These are phyloP conservation scores for Fusarium heterosporum DNA, from an alignment of 2,329 filamentous ascomycete species.

Conservation along the genomic window DNA sequence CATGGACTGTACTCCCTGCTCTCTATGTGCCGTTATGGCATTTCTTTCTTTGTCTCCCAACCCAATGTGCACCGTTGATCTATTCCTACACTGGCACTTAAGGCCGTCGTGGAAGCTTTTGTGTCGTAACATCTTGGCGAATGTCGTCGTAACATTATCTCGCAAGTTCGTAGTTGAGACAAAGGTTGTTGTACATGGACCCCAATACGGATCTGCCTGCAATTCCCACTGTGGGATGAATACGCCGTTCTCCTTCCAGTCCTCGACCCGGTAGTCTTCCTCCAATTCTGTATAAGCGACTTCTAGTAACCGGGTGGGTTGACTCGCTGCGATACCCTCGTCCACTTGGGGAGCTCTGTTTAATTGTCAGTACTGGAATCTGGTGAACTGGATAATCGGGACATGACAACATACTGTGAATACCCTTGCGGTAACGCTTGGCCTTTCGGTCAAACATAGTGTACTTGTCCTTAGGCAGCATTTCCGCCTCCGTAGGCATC, in stretches of 20 bases:
- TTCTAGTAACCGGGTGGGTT: constrained; percentile 94
- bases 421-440: constrained; percentile 94
- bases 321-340: constrained; percentile 89
- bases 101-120: constrained; percentile 12
- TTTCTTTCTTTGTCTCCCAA: constrained; percentile 1
- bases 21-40: constrained; percentile 17
- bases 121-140: constrained; percentile 18
- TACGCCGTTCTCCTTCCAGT: constrained; percentile 41
- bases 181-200: constrained; percentile 49
- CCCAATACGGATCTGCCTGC: constrained; percentile 31
- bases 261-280: constrained; percentile 18
- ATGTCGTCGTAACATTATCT: constrained; percentile 38
- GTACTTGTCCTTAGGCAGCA: constrained; percentile 97
- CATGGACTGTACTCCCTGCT: constrained; percentile 14
- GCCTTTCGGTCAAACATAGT: constrained; percentile 97
- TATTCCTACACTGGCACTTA: constrained; percentile 42
- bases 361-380: constrained; percentile 33
- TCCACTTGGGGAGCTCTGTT: constrained; percentile 89
- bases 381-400: background rate
- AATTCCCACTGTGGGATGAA: constrained; percentile 38
- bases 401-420: constrained; percentile 80
- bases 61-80: constrained; percentile 19
- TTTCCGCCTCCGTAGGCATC: constrained; percentile 96
- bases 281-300: constrained; percentile 19
- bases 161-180: constrained; percentile 44